Evolutionary conservation across 306 rosid genomes (phyloP), one percentile per base, ranked within the genome.

Genomic region (Cucurbita pepo): DNA sequence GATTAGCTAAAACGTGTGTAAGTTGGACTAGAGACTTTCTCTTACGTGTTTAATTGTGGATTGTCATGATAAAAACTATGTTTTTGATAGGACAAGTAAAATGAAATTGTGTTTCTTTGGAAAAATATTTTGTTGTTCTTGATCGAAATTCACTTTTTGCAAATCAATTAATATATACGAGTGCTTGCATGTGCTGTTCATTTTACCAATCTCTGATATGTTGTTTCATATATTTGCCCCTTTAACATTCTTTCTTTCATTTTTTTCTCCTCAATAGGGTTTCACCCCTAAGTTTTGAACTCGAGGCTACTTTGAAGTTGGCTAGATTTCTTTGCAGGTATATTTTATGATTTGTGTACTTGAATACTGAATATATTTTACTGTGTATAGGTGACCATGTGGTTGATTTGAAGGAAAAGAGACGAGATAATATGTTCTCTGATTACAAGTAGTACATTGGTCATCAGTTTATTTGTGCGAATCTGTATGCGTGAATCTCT

Each of bases 311-410:
- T 76, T 77, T 94, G 83, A 94, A 94, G 84, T 77, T 94, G 77
- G 97, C 98, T 63, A 89, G 97, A 81, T 91, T 86, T 74, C 96
- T 94, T 78, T 94, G 98, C 96, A 85, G 98, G 97, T 91, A 77
- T 19, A 18, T 66, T 75, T 55, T 77, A 79, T 55, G 37, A 72
- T 18, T 55, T 55, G 1, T 15, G 44, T 52, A 69, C 10, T 25
- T 47, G 69, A 21, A 62, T 62, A 38, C 50, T 60, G 65, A 30
- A 30, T 14, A 16, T 61, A 62, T 8, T n/a, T 8, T 34, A 36
- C 65, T 7, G 30, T 61, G 69, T 30, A 58, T 36, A 34, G 22
- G 13, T 37, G 25, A 62, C 69, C 48, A 16, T 9, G 30, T 62
- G 66, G 45, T 36, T 60, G 66, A 36, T 34, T n/a, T 62, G 43